These are phyloP conservation scores for Solanum chilense DNA, from an alignment of 257 asterid genomes.

Conservation along the genomic window DNA sequence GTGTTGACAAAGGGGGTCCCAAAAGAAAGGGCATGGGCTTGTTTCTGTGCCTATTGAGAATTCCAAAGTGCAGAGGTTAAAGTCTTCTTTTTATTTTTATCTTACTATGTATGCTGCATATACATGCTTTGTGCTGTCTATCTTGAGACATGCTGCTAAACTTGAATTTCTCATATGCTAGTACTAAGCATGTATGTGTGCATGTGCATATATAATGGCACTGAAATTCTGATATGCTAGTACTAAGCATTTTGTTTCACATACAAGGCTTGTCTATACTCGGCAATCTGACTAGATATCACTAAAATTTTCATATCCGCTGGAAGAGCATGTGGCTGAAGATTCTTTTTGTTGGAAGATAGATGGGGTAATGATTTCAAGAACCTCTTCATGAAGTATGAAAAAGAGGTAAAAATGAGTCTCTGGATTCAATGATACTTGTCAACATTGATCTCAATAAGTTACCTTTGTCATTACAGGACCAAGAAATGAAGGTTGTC, in stretches of 20 bases:
- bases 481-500: conserved; percentile 25
- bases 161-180: not conserved
- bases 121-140: not conserved
- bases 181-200: no score
- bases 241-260: not conserved
- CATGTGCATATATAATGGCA: no score
- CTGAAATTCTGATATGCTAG: not conserved
- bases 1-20: not conserved
- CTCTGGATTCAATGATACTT: not conserved
- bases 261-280: not conserved
- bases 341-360: conserved; percentile 74
- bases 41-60: not conserved
- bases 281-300: not conserved
- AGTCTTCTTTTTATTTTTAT: not conserved
- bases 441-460: not conserved
- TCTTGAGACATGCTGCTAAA: not conserved
- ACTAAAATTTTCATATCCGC: not conserved
- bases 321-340: conserved; percentile 35
- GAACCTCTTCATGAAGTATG: conserved; percentile 49
- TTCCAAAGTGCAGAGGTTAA: not conserved
- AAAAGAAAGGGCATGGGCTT: not conserved
- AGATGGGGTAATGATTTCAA: conserved; percentile 90
- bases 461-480: not conserved
- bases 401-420: conserved; percentile 44
- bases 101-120: not conserved